These are phyloP conservation scores for Cladobotryum protrusum DNA, from an alignment of 2,329 filamentous ascomycete genomes.

Conservation along the genomic window DNA sequence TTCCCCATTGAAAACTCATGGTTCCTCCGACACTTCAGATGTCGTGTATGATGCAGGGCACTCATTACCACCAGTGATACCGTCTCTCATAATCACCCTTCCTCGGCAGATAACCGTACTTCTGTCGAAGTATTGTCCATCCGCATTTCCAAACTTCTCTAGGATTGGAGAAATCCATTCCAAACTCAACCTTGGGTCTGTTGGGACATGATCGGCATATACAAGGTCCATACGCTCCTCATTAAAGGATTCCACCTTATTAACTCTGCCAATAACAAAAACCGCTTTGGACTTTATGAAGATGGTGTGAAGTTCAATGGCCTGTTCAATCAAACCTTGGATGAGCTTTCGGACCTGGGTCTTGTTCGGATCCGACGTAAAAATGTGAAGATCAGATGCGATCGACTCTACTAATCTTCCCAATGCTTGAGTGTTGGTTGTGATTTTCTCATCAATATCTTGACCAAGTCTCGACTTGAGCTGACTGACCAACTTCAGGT, in stretches of 20 bases:
- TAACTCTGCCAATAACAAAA: neutral
- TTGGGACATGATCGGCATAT: neutral
- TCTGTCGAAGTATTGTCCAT: conserved; percentile 10
- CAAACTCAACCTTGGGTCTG: neutral
- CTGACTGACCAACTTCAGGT: neutral
- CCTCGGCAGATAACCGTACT: conserved; percentile 7
- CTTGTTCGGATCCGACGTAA: neutral
- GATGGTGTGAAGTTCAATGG: neutral
- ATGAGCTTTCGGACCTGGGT: neutral
- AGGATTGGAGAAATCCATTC: conserved; percentile 9
- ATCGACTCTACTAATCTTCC: neutral
- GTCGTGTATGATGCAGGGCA: neutral
- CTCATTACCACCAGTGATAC: neutral
- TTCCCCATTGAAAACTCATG: neutral
- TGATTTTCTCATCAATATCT: neutral
- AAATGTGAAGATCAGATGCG: neutral
- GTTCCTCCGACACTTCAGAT: neutral
- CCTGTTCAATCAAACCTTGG: neutral
- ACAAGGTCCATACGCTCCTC: neutral
- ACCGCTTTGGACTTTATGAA: conserved; percentile 11
- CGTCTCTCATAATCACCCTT: neutral
- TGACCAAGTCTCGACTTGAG: neutral
- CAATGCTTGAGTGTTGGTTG: neutral
- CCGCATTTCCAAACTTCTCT: conserved; percentile 13
- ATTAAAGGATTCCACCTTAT: neutral